Base-by-base conservation (phyloP, 495 filamentous ascomycete genomes). In the Viridothelium virens region DNA sequence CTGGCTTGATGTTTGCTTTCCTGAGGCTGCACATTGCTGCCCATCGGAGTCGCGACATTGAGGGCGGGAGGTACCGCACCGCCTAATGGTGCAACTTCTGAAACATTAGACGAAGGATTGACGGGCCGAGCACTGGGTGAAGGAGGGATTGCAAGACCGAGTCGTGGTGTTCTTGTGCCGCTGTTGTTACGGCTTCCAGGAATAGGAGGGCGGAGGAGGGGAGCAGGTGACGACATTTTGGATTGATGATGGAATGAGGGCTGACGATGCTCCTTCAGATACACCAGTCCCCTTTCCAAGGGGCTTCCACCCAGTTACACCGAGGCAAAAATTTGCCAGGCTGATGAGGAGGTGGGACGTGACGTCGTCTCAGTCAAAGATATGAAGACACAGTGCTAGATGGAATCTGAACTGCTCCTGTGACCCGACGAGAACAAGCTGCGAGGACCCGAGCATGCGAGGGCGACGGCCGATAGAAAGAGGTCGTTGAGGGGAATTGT, bases 111-210 rank as follows among this genome's bases (percentile, higher is more conserved):
- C 68, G 61, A 69, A 74, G 74, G 68, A 36, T 78, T 79, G 36
- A 89, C 84, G 3, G 91, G 89, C 76, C 91, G 88, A 65, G 79
- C 85, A 78, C 83, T 91, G 56, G 91, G 87, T 34, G 91, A 93
- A 1, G 88, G 87, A 38, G 92, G 92, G 39, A 96, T 96, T 31
- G 91, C 89, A 61, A 96, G 83, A 38, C 91, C 92, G 61, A 96
- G 81, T 70, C 91, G 87, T 31, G 92, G 92, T 50, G 87, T 80
- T 73, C 89, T 82, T 34, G 82, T 77, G 65, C 84, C 85, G 70
- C 82, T 78, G 64, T 83, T 83, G 66, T 78, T 80, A 75, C 88
- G 87, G 71, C 81, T 82, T 67, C 91, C 90, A 37, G 89, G 88
- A 65, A 95, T 87, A 65, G 91, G 89, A 47, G 92, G 91, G 56